A percentile compares a stretch with the other conserved stretches of the same genome.
Evolutionary conservation across 805 yeast species (phyloP).

Genomic region (Geotrichum ghanense): DNA sequence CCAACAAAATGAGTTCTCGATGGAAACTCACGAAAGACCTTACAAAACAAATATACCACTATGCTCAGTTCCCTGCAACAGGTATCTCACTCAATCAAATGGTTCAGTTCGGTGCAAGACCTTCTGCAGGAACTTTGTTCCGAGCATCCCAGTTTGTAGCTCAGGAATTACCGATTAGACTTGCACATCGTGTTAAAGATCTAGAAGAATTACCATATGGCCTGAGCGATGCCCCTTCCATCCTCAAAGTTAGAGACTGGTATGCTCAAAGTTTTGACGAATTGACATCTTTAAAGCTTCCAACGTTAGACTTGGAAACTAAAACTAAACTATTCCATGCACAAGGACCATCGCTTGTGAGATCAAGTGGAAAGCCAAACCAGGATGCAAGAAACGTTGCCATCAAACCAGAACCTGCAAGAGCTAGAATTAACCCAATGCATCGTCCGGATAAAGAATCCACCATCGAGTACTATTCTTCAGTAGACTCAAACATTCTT

Average conservation of each 20-base stretch:
- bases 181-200: constrained; percentile 79
- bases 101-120: constrained; percentile 81
- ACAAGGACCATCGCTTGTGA: not conserved
- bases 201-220: constrained; percentile 72
- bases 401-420: constrained; percentile 22
- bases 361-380: not conserved
- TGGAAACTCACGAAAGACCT: constrained; percentile 31
- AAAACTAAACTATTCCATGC: constrained; percentile 18
- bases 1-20: not conserved
- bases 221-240: constrained; percentile 60
- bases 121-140: constrained; percentile 67
- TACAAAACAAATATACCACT: constrained; percentile 45
- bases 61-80: constrained; percentile 69
- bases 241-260: constrained; percentile 75
- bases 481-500: constrained; percentile 40
- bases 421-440: constrained; percentile 12
- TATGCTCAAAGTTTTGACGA: constrained; percentile 82
- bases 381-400: constrained; percentile 17
- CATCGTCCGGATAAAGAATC: constrained; percentile 4
- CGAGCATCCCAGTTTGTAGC: constrained; percentile 76
- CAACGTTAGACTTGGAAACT: constrained; percentile 34
- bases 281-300: constrained; percentile 46
- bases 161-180: constrained; percentile 76
- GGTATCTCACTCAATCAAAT: constrained; percentile 77
- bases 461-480: constrained; percentile 32